These are phyloP conservation scores for Lolium rigidum DNA, from an alignment of 176 grass and related monocot species.

Conservation along the genomic window DNA sequence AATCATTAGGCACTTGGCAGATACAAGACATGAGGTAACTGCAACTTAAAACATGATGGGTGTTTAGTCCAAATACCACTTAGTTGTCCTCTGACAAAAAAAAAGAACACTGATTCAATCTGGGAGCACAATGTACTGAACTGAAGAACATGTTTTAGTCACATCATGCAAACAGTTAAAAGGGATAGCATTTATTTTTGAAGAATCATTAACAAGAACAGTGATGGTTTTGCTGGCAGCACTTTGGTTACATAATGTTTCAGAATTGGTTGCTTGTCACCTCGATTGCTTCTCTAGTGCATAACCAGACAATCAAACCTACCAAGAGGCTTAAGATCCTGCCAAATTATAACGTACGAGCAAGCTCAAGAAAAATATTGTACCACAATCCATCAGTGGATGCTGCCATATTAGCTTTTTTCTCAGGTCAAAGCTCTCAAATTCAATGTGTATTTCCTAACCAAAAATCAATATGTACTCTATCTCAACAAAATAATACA, in stretches of 20 bases:
- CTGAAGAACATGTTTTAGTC: neutral
- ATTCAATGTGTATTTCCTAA: neutral
- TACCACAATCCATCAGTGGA: neutral
- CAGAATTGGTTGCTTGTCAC: neutral
- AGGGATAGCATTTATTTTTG: neutral
- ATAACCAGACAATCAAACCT: slow-evolving; percentile 16
- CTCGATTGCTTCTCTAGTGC: neutral
- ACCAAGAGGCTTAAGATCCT: neutral
- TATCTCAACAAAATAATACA: neutral
- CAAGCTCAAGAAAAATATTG: no score
- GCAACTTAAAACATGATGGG: no score
- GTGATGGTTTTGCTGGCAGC: neutral
- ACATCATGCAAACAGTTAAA: neutral
- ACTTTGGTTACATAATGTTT: neutral
- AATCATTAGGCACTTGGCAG: no score
- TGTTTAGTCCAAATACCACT: neutral
- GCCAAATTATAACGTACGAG: neutral
- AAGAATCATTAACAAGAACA: neutral
- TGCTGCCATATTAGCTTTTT: neutral
- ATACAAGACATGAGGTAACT: no score
- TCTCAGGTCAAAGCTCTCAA: neutral
- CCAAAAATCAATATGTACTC: no score
- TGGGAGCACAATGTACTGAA: neutral
- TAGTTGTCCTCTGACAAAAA: neutral
- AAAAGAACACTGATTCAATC: neutral